Evolutionary conservation across 805 yeast genomes (phyloP).

Genomic region (Kregervanrija pseudodelftensis): DNA sequence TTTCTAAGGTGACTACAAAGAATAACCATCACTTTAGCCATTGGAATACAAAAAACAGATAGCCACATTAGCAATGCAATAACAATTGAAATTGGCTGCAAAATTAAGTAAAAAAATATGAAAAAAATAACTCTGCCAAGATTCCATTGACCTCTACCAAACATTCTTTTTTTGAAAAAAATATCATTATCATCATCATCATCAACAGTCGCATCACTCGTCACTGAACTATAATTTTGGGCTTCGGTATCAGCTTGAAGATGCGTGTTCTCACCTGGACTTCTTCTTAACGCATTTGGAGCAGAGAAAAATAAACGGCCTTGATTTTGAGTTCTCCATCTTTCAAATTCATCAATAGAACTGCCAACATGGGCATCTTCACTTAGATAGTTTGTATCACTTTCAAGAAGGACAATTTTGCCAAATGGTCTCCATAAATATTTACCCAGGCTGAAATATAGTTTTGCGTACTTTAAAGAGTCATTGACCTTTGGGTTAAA

Average conservation of each 20-base stretch:
- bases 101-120: constrained; percentile 54
- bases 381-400: constrained; percentile 70
- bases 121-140: constrained; percentile 75
- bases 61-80: constrained; percentile 70
- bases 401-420: constrained; percentile 68
- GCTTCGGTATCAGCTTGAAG: background rate
- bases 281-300: constrained; percentile 22
- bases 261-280: constrained; percentile 3
- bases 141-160: constrained; percentile 92
- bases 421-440: constrained; percentile 87
- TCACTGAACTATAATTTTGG: background rate
- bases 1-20: constrained; percentile 73
- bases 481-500: constrained; percentile 36
- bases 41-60: constrained; percentile 82
- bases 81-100: constrained; percentile 58
- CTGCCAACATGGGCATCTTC: constrained; percentile 91
- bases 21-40: constrained; percentile 71
- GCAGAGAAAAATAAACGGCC: constrained; percentile 80
- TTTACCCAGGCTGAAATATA: constrained; percentile 55
- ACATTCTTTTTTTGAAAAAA: constrained; percentile 41
- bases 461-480: constrained; percentile 55
- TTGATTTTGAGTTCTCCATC: constrained; percentile 80
- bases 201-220: constrained; percentile 4
- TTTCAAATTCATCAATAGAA: constrained; percentile 72
- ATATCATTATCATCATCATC: constrained; percentile 24